Evolutionary conservation across 1,284 basidiomycete genomes (phyloP).

Genomic region (Apiotrichum sp.): DNA sequence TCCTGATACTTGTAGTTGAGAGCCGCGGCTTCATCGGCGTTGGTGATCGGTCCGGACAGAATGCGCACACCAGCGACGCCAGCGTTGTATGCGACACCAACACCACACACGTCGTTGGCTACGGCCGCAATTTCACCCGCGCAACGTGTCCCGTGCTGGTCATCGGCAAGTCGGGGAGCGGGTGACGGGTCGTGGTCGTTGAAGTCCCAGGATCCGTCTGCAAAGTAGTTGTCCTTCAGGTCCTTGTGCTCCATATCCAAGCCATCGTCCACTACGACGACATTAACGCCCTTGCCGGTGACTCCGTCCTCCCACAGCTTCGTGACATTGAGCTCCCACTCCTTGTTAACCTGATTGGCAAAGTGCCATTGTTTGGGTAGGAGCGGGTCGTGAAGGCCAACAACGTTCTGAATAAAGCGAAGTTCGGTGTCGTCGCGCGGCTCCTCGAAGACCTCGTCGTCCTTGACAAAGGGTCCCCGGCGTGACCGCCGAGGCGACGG

Average conservation of each 20-base stretch:
- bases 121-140: constrained; percentile 93
- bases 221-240: constrained; percentile 80
- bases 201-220: constrained; percentile 89
- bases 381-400: constrained; percentile 78
- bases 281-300: constrained; percentile 77
- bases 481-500: constrained; percentile 31
- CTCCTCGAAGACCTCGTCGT: neutral
- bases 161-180: constrained; percentile 79
- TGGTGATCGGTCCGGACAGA: constrained; percentile 90
- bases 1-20: constrained; percentile 88
- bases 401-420: constrained; percentile 39
- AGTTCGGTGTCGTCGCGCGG: constrained; percentile 53
- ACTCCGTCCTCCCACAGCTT: constrained; percentile 64
- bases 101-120: constrained; percentile 81
- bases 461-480: too few relatives aligned
- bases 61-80: constrained; percentile 93
- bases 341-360: constrained; percentile 44
- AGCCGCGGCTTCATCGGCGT: constrained; percentile 94
- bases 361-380: constrained; percentile 87
- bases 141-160: constrained; percentile 96
- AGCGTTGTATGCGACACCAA: constrained; percentile 88
- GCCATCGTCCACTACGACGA: constrained; percentile 93
- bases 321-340: constrained; percentile 53
- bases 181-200: constrained; percentile 88
- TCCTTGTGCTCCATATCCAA: constrained; percentile 85